phyloP scores from a whole-genome alignment of 2,329 filamentous ascomycete genomes.

The Pseudocercospora musae region DNA sequence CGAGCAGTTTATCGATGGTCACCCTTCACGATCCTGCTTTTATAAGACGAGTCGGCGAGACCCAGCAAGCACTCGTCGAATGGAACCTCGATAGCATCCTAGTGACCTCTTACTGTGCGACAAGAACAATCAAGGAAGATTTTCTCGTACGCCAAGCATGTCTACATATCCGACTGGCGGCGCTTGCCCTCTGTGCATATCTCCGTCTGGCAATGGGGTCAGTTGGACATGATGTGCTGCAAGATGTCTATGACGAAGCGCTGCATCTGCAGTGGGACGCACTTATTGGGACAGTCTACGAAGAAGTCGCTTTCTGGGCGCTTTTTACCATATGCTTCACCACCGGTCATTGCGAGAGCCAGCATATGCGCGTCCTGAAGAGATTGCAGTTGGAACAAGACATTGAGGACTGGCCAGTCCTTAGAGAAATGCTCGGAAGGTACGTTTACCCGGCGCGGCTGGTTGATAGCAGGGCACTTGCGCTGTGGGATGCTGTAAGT shows the following conservation, averaged over 20 bases:
- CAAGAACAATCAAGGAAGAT: conserved; percentile 20
- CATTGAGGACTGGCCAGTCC: conserved; percentile 8
- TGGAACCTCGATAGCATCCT: conserved; percentile 9
- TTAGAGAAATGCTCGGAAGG: conserved; percentile 2
- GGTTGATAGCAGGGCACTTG: conserved; percentile 13
- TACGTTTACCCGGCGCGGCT: conserved; percentile 13
- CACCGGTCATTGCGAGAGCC: conserved; percentile 17
- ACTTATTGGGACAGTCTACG: conserved; percentile 21
- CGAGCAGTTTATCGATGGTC: conserved; percentile 7
- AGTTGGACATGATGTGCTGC: conserved; percentile 6
- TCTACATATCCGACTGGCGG: conserved; percentile 19
- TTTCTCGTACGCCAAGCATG: conserved; percentile 15
- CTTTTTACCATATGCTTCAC: conserved; percentile 19
- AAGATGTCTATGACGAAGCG: conserved; percentile 14
- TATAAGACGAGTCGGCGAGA: conserved; percentile 6
- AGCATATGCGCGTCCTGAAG: conserved; percentile 19
- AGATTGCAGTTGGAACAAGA: conserved; percentile 12
- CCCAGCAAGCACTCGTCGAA: conserved; percentile 10
- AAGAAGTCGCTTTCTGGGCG: conserved; percentile 21
- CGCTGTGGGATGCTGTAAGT: conserved; percentile 19
- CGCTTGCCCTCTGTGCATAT: conserved; percentile 15
- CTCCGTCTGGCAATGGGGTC: conserved; percentile 12
- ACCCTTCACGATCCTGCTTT: conserved; percentile 9
- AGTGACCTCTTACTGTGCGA: conserved; percentile 15
- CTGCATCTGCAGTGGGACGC: conserved; percentile 10